A percentile compares a stretch with the other conserved stretches of the same genome.
These are phyloP conservation scores for Penicillium tannophilum DNA, from an alignment of 495 filamentous ascomycete genomes.

Conservation along the genomic window DNA sequence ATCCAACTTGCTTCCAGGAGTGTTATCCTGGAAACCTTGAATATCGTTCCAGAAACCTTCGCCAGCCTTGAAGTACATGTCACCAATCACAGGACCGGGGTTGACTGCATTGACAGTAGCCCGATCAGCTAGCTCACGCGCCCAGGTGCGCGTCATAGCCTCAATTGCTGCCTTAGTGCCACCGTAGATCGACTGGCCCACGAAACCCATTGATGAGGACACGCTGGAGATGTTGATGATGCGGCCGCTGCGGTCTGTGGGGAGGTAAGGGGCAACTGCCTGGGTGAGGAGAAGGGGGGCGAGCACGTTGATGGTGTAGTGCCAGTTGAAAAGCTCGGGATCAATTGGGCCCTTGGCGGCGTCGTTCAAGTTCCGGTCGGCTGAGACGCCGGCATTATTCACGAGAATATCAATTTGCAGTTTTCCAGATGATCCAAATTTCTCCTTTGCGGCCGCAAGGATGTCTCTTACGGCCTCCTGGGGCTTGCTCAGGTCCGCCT, in stretches of 20 bases:
- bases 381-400: constrained; percentile 81
- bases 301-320: constrained; percentile 83
- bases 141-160: constrained; percentile 91
- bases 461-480: constrained; percentile 34
- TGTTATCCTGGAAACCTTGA: constrained; percentile 64
- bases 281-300: constrained; percentile 81
- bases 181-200: constrained; percentile 75
- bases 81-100: constrained; percentile 82
- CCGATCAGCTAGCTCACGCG: constrained; percentile 73
- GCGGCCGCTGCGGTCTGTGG: constrained; percentile 71
- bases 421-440: constrained; percentile 51
- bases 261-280: constrained; percentile 69
- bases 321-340: constrained; percentile 63
- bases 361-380: constrained; percentile 61
- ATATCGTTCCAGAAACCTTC: constrained; percentile 57
- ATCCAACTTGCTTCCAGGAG: constrained; percentile 61
- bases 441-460: constrained; percentile 44
- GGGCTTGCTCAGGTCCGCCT: constrained; percentile 59
- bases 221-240: constrained; percentile 80
- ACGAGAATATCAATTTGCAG: constrained; percentile 84
- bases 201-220: constrained; percentile 67
- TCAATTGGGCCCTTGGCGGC: constrained; percentile 48
- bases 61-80: constrained; percentile 66
- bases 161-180: constrained; percentile 90
- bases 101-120: constrained; percentile 87